Evolutionary conservation across 306 rosid species (phyloP).

Genomic region (Prunus campanulata): DNA sequence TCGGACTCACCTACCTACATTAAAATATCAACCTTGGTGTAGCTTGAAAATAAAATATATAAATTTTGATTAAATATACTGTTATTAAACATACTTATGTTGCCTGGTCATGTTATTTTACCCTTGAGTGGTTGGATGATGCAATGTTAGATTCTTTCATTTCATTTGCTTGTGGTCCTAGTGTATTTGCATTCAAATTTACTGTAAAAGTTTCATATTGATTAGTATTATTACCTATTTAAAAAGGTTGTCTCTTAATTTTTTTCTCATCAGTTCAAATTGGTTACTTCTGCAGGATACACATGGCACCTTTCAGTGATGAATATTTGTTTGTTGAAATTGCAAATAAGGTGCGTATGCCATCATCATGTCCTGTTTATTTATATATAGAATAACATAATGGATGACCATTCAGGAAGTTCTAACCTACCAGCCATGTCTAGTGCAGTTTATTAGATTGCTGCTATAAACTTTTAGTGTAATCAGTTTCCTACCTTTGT

Average conservation of each 20-base stretch:
- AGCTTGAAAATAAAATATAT: background rate
- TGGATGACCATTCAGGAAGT: background rate
- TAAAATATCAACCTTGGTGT: background rate
- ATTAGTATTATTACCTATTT: background rate
- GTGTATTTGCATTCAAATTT: background rate
- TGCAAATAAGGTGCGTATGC: conserved; percentile 79
- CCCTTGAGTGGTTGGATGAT: background rate
- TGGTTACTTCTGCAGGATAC: conserved; percentile 72
- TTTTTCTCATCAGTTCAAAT: conserved; percentile 37
- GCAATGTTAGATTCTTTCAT: background rate
- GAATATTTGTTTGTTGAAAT: conserved; percentile 92
- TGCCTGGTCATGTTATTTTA: background rate
- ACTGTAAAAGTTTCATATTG: background rate
- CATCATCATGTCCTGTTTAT: conserved; percentile 4
- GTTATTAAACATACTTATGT: background rate
- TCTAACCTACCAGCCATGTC: background rate
- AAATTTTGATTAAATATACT: background rate
- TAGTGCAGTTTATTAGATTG: background rate
- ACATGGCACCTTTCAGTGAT: conserved; percentile 99
- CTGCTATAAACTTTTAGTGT: background rate
- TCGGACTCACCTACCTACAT: too few species aligned
- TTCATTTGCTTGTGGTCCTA: background rate
- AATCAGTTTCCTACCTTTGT: background rate
- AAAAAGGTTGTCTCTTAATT: background rate
- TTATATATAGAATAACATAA: background rate